These are phyloP conservation scores for Sordariomycetes sp. DNA, from an alignment of 2,329 filamentous ascomycete species.

Conservation along the genomic window DNA sequence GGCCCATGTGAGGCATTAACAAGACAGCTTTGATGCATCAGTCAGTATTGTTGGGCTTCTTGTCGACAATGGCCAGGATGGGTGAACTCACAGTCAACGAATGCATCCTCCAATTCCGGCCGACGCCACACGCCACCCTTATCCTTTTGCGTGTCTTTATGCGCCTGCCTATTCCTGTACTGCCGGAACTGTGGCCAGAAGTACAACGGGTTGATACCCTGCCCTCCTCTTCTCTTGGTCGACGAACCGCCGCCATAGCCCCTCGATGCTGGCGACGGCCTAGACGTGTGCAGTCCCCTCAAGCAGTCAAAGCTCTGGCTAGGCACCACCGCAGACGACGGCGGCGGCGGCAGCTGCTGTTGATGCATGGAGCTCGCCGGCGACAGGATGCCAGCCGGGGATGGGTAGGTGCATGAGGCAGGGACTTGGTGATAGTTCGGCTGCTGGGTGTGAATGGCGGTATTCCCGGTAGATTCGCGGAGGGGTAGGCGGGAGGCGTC, in stretches of 20 bases:
- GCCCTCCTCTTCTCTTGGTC: constrained; percentile 21
- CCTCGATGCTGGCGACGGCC: no score
- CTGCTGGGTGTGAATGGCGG: constrained; percentile 23
- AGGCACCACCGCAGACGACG: constrained; percentile 38
- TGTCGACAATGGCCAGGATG: neutral
- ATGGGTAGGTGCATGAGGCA: neutral
- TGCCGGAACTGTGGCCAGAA: constrained; percentile 54
- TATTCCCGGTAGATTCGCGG: constrained; percentile 43
- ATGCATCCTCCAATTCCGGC: constrained; percentile 54
- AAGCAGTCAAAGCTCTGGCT: constrained; percentile 36
- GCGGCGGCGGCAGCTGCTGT: neutral
- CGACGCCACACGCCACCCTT: constrained; percentile 46
- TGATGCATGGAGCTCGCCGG: constrained; percentile 10
- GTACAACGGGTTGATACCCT: constrained; percentile 49
- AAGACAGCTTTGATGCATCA: constrained; percentile 47
- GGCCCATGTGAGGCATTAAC: constrained; percentile 56
- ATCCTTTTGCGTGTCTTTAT: constrained; percentile 51
- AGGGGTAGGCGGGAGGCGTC: constrained; percentile 30
- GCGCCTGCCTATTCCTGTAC: constrained; percentile 55
- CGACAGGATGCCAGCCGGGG: constrained; percentile 20
- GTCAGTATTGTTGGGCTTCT: neutral
- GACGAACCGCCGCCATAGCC: constrained; percentile 15
- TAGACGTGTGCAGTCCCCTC: no score
- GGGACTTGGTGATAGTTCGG: neutral
- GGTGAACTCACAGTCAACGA: constrained; percentile 50